A percentile compares a stretch with the other conserved stretches of the same genome.
Conservation (phyloP, 768 basidiomycete genomes). For the Lentinula sp. region DNA sequence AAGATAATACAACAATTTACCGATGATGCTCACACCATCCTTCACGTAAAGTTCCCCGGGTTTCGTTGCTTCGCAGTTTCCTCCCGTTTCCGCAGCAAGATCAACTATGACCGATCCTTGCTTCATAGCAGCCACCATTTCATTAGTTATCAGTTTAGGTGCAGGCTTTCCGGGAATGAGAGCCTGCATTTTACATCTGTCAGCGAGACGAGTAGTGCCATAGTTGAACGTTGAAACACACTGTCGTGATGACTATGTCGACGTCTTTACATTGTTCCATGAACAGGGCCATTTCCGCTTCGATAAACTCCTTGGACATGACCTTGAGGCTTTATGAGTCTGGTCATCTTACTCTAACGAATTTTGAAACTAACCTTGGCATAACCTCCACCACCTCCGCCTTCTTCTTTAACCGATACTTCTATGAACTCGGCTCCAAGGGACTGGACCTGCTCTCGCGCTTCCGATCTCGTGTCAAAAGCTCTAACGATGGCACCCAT, state of each 20-base stretch:
- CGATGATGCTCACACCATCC: slow-evolving; percentile 79
- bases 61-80: slow-evolving; percentile 78
- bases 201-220: slow-evolving; percentile 3
- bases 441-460: slow-evolving; percentile 85
- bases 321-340: slow-evolving; percentile 24
- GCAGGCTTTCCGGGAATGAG: slow-evolving; percentile 84
- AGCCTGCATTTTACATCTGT: slow-evolving; percentile 35
- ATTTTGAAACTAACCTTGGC: slow-evolving; percentile 48
- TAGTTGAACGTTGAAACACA: slow-evolving; percentile 18
- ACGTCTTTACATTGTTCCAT: slow-evolving; percentile 86
- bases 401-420: slow-evolving; percentile 74
- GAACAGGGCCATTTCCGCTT: slow-evolving; percentile 73
- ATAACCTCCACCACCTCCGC: slow-evolving; percentile 78
- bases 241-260: slow-evolving; percentile 84
- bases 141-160: slow-evolving; percentile 76
- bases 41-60: slow-evolving; percentile 69
- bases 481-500: slow-evolving; percentile 86
- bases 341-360: background rate
- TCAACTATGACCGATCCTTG: slow-evolving; percentile 89
- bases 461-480: slow-evolving; percentile 82
- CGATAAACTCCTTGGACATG: slow-evolving; percentile 62
- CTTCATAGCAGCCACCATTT: slow-evolving; percentile 90
- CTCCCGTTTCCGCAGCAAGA: slow-evolving; percentile 83
- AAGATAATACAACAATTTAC: slow-evolving; percentile 26
- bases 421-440: slow-evolving; percentile 90